phyloP scores from a whole-genome alignment of 1,284 basidiomycete species.

The Hypsizygus ulmarius region DNA sequence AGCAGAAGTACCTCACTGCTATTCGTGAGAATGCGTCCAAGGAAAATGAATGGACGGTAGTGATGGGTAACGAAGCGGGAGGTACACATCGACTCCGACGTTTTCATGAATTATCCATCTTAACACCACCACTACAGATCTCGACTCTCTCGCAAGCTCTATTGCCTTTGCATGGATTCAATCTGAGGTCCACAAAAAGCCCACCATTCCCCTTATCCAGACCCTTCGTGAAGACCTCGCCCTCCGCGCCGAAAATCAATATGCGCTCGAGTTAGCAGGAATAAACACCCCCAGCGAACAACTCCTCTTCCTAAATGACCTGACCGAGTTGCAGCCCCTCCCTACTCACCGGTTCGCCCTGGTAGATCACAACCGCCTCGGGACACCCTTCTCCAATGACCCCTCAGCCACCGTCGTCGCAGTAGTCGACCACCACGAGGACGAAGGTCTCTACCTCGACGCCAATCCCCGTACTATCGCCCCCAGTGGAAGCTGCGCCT shows the following conservation, averaged over 20 bases:
- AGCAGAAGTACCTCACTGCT: constrained; percentile 39
- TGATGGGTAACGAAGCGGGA: constrained; percentile 91
- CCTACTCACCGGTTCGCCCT: constrained; percentile 71
- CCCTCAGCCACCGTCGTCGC: constrained; percentile 58
- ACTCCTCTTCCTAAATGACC: constrained; percentile 59
- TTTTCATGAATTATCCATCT: constrained; percentile 11
- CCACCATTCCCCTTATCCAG: constrained; percentile 74
- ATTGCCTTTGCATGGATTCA: constrained; percentile 78
- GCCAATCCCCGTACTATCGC: constrained; percentile 69
- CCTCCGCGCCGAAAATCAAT: constrained; percentile 85
- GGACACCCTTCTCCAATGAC: constrained; percentile 46
- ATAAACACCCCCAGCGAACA: constrained; percentile 46
- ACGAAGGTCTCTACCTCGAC: constrained; percentile 69
- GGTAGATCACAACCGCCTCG: constrained; percentile 86
- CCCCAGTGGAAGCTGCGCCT: constrained; percentile 77
- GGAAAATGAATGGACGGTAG: constrained; percentile 71
- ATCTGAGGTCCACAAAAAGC: constrained; percentile 46
- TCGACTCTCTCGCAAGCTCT: constrained; percentile 84
- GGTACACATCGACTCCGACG: constrained; percentile 48
- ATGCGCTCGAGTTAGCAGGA: constrained; percentile 63
- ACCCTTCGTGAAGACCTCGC: constrained; percentile 67
- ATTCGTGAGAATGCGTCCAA: constrained; percentile 27
- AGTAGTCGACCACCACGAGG: constrained; percentile 93
- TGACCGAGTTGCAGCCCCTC: constrained; percentile 45
- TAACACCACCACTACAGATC: constrained; percentile 50